A percentile compares a stretch with the other conserved stretches of the same genome.
phyloP scores from a whole-genome alignment of 2,329 filamentous ascomycete genomes.

The Escovopsis weberi region DNA sequence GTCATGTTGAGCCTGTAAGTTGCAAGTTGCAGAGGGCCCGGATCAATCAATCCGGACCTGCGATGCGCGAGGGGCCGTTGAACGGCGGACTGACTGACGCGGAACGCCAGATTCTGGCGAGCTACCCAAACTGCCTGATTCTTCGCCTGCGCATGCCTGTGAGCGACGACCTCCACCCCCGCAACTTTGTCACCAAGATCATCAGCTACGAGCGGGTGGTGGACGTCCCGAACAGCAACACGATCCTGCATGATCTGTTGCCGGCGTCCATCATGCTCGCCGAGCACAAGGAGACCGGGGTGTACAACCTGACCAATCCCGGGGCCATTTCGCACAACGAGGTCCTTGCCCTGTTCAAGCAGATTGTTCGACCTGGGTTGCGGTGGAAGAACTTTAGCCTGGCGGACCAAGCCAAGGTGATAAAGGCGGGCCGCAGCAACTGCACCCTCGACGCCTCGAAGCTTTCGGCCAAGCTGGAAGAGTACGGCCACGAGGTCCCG shows the following conservation, averaged over 20 bases:
- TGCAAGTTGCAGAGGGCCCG: not conserved
- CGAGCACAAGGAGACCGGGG: slow-evolving; percentile 44
- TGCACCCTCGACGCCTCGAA: slow-evolving; percentile 50
- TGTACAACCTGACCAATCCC: slow-evolving; percentile 59
- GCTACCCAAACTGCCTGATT: slow-evolving; percentile 46
- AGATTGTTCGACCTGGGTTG: slow-evolving; percentile 46
- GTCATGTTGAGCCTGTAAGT: slow-evolving; percentile 39
- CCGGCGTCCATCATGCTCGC: slow-evolving; percentile 45
- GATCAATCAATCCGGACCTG: too few relatives aligned
- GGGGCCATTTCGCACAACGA: slow-evolving; percentile 59
- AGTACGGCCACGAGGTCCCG: slow-evolving; percentile 43
- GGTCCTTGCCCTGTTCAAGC: slow-evolving; percentile 46
- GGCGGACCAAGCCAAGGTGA: slow-evolving; percentile 51
- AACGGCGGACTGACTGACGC: not conserved
- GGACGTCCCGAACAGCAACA: slow-evolving; percentile 55
- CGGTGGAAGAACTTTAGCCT: slow-evolving; percentile 52
- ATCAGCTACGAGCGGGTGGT: slow-evolving; percentile 49
- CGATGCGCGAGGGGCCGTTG: too few relatives aligned
- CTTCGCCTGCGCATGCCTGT: slow-evolving; percentile 57
- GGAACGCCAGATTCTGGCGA: slow-evolving; percentile 38
- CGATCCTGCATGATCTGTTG: slow-evolving; percentile 49
- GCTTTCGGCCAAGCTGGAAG: slow-evolving; percentile 42
- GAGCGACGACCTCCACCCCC: slow-evolving; percentile 49
- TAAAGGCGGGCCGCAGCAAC: slow-evolving; percentile 53
- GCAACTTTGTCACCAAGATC: slow-evolving; percentile 59